phyloP scores from a whole-genome alignment of 441 rosid genomes.

The Viola pubescens region DNA sequence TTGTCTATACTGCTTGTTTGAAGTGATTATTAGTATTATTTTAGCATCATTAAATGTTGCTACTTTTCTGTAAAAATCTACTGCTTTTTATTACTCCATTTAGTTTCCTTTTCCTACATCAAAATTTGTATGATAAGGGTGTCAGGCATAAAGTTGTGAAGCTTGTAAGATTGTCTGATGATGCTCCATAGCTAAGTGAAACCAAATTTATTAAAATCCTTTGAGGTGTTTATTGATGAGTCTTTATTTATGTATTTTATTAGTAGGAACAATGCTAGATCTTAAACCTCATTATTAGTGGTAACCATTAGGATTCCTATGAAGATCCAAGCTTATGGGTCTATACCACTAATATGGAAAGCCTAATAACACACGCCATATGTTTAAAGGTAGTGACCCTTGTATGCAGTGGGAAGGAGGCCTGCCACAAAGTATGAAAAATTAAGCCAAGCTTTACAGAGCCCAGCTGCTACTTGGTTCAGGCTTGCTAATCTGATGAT shows the following conservation, averaged over 20 bases:
- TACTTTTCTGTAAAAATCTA: background rate
- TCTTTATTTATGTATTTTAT: background rate
- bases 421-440: too few relatives aligned
- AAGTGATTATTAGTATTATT: background rate
- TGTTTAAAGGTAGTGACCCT: too few relatives aligned
- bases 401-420: too few relatives aligned
- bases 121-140: background rate
- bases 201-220: background rate
- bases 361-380: background rate
- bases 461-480: background rate
- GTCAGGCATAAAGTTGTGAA: background rate
- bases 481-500: constrained; percentile 1
- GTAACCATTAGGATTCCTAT: background rate
- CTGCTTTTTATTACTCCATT: too few relatives aligned
- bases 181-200: background rate
- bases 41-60: background rate
- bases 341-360: background rate
- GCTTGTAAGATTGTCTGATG: background rate
- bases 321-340: background rate
- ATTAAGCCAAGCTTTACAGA: background rate
- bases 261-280: background rate
- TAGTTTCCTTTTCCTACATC: background rate
- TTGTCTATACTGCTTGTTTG: background rate
- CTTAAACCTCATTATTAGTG: background rate
- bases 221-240: background rate